phyloP scores from a whole-genome alignment of 768 basidiomycete genomes.

The Lactifluus piperatus region DNA sequence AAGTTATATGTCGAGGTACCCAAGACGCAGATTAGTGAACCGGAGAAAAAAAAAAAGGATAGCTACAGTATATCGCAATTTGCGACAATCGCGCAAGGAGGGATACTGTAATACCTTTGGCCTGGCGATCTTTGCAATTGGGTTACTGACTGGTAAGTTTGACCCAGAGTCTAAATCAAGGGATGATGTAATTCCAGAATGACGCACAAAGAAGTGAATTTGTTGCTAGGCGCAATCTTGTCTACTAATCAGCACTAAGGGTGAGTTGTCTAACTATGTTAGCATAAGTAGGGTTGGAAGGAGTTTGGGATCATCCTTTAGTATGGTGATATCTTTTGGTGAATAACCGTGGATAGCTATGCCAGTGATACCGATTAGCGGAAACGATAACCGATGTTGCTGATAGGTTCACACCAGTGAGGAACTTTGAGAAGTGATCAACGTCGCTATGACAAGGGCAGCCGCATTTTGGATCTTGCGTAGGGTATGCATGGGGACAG shows the following conservation, averaged over 20 bases:
- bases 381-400: not conserved
- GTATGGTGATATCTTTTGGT: slow-evolving; percentile 13
- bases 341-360: slow-evolving; percentile 12
- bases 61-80: too few species aligned
- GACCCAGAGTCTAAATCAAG: too few species aligned
- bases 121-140: too few species aligned
- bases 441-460: slow-evolving; percentile 10
- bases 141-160: too few species aligned
- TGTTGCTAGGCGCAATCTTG: too few species aligned
- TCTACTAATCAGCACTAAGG: not conserved
- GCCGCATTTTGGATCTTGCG: not conserved
- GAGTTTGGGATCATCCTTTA: slow-evolving; percentile 7
- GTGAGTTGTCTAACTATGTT: slow-evolving; percentile 17
- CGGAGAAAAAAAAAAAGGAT: too few species aligned
- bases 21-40: too few species aligned
- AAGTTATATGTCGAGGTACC: too few species aligned
- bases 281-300: slow-evolving; percentile 11
- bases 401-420: not conserved
- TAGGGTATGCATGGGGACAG: slow-evolving; percentile 21
- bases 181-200: too few species aligned
- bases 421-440: slow-evolving; percentile 4
- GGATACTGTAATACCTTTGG: too few species aligned
- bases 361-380: not conserved
- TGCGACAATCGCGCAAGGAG: too few species aligned
- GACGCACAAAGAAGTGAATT: too few species aligned